Evolutionary conservation across 805 yeast genomes (phyloP).

Genomic region (Candida insectalens): DNA sequence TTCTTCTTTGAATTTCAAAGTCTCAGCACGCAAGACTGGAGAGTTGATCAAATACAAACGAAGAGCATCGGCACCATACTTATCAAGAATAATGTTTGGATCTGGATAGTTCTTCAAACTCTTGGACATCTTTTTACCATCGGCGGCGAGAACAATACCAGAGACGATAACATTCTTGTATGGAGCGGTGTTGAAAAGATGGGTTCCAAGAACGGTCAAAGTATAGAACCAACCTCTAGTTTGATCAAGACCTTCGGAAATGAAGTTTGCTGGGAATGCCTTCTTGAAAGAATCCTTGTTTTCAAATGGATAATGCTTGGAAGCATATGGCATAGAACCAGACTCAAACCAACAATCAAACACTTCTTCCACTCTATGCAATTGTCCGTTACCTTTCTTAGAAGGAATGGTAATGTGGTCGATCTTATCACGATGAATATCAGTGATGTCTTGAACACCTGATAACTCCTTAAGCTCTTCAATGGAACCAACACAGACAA

Average conservation of each 20-base stretch:
- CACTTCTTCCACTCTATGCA: slow-evolving; percentile 92
- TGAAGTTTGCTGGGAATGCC: slow-evolving; percentile 94
- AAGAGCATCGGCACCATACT: slow-evolving; percentile 96
- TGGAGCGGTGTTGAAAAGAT: slow-evolving; percentile 85
- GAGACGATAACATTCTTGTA: slow-evolving; percentile 91
- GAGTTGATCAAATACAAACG: slow-evolving; percentile 94
- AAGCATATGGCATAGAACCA: slow-evolving; percentile 98
- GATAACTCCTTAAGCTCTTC: slow-evolving; percentile 78
- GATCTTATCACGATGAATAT: slow-evolving; percentile 87
- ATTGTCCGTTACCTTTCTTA: slow-evolving; percentile 72
- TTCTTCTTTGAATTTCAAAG: slow-evolving; percentile 94
- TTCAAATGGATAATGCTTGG: slow-evolving; percentile 92
- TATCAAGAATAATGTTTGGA: slow-evolving; percentile 70
- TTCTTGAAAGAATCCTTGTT: slow-evolving; percentile 56
- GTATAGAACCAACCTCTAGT: slow-evolving; percentile 99
- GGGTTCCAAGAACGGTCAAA: slow-evolving; percentile 90
- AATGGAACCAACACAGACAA: slow-evolving; percentile 88
- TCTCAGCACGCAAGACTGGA: slow-evolving; percentile 94
- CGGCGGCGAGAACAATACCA: slow-evolving; percentile 95
- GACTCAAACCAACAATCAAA: slow-evolving; percentile 99
- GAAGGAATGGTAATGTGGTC: slow-evolving; percentile 94
- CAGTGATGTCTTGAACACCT: slow-evolving; percentile 74
- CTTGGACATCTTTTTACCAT: slow-evolving; percentile 99
- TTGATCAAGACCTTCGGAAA: slow-evolving; percentile 98
- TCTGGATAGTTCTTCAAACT: slow-evolving; percentile 97